Evolutionary conservation across 305 asterid species (phyloP).

Genomic region (Striga hermonthica): DNA sequence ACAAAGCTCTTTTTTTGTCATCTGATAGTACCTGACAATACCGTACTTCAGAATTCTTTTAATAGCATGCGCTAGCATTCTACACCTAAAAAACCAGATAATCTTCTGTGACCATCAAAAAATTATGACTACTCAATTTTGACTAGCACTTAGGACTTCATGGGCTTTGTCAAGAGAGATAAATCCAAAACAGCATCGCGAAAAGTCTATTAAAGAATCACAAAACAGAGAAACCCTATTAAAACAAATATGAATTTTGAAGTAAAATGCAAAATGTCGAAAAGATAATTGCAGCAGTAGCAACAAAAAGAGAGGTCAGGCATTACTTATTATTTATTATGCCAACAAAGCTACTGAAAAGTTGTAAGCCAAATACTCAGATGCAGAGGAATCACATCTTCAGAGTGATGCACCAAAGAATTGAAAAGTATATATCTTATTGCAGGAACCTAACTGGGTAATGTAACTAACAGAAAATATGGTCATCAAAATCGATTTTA

Average conservation of each 20-base stretch:
- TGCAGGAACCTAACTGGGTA: background rate
- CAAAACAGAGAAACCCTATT: slow-evolving; percentile 16
- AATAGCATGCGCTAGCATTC: slow-evolving; percentile 21
- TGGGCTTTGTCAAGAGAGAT: slow-evolving; percentile 11
- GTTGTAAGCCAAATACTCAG: slow-evolving; percentile 14
- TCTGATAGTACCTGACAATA: slow-evolving; percentile 97
- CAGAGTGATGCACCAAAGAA: slow-evolving; percentile 2
- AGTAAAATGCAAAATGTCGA: slow-evolving; percentile 1
- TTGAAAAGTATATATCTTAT: slow-evolving; percentile 2
- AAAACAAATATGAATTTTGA: slow-evolving; percentile 11
- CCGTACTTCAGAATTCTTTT: slow-evolving; percentile 45
- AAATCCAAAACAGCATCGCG: slow-evolving; percentile 16
- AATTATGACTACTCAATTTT: slow-evolving; percentile 9
- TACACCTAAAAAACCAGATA: slow-evolving; percentile 21
- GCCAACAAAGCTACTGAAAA: slow-evolving; percentile 25
- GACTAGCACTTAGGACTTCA: slow-evolving; percentile 23
- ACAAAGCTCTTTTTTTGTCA: slow-evolving; percentile 91
- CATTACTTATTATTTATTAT: slow-evolving; percentile 5
- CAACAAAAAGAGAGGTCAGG: slow-evolving; percentile 24
- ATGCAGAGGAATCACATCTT: slow-evolving; percentile 3
- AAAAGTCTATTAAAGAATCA: slow-evolving; percentile 8
- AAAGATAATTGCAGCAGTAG: background rate
- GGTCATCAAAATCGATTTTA: too few species aligned
- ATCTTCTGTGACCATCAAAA: slow-evolving; percentile 22
- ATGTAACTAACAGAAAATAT: background rate